phyloP scores from a whole-genome alignment of 2,329 filamentous ascomycete species.

The Pyrenophora teres region DNA sequence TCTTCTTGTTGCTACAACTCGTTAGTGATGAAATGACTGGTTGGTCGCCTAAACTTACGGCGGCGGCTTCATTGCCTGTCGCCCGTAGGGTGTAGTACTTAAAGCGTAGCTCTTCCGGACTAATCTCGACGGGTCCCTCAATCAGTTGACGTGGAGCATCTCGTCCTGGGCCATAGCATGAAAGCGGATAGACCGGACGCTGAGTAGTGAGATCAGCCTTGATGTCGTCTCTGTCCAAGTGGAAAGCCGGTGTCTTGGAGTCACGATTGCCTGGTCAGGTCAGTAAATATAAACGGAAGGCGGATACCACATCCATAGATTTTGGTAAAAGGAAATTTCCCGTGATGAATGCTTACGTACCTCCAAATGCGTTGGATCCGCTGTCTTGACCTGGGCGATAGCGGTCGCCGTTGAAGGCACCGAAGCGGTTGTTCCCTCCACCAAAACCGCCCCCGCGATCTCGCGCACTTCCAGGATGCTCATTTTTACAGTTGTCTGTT shows the following conservation, averaged over 20 bases:
- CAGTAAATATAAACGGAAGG: neutral
- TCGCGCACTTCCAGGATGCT: conserved; percentile 58
- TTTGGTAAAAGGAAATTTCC: neutral
- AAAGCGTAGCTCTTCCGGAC: conserved; percentile 82
- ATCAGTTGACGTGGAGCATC: conserved; percentile 83
- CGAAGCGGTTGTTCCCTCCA: conserved; percentile 57
- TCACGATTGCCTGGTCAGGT: conserved; percentile 23
- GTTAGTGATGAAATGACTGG: conserved; percentile 11
- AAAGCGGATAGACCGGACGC: conserved; percentile 82
- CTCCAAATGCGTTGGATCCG: conserved; percentile 43
- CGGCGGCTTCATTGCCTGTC: conserved; percentile 62
- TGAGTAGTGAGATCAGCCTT: conserved; percentile 68
- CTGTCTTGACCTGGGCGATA: conserved; percentile 39
- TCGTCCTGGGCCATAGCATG: conserved; percentile 78
- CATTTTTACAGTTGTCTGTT: conserved; percentile 62
- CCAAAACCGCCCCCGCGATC: conserved; percentile 34
- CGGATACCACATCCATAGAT: neutral
- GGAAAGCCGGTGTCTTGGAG: conserved; percentile 27
- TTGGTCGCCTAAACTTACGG: conserved; percentile 48
- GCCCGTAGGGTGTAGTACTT: conserved; percentile 69
- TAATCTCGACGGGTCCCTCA: conserved; percentile 81
- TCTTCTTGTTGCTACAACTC: conserved; percentile 63
- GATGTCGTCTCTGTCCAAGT: conserved; percentile 39
- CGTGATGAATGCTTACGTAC: conserved; percentile 34
- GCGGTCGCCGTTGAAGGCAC: conserved; percentile 51